These are phyloP conservation scores for Abrus pulchellus DNA, from an alignment of 306 rosid genomes.

Conservation along the genomic window DNA sequence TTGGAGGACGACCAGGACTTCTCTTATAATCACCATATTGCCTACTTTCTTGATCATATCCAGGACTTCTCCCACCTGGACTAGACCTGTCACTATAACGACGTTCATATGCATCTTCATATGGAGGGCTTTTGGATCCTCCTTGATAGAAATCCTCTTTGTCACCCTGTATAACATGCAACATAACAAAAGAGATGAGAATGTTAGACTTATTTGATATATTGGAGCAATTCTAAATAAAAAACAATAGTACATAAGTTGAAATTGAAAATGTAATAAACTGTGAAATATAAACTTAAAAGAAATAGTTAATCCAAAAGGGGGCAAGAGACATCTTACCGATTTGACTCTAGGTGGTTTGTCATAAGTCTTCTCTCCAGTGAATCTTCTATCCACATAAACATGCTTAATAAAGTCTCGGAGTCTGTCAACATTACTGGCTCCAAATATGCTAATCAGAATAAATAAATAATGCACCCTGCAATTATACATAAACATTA, in stretches of 20 bases:
- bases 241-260: slow-evolving; percentile 19
- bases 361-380: slow-evolving; percentile 73
- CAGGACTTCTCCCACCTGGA: slow-evolving; percentile 95
- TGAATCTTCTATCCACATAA: slow-evolving; percentile 89
- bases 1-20: slow-evolving; percentile 83
- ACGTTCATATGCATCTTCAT: slow-evolving; percentile 73
- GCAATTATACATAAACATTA: slow-evolving; percentile 26
- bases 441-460: slow-evolving; percentile 60
- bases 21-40: slow-evolving; percentile 69
- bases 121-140: slow-evolving; percentile 88
- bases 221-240: slow-evolving; percentile 40
- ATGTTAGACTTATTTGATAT: slow-evolving; percentile 22
- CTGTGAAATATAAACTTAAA: background rate
- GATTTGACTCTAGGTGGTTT: slow-evolving; percentile 75
- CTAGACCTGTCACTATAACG: slow-evolving; percentile 83
- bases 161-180: slow-evolving; percentile 74
- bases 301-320: slow-evolving; percentile 7
- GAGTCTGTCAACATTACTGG: slow-evolving; percentile 91
- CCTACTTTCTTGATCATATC: slow-evolving; percentile 79
- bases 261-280: slow-evolving; percentile 5
- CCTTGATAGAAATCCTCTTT: slow-evolving; percentile 77
- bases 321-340: slow-evolving; percentile 53
- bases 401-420: slow-evolving; percentile 95
- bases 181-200: slow-evolving; percentile 28
- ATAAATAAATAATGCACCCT: slow-evolving; percentile 34